phyloP scores from a whole-genome alignment of 768 basidiomycete species.

The Suillus fuscotomentosus region DNA sequence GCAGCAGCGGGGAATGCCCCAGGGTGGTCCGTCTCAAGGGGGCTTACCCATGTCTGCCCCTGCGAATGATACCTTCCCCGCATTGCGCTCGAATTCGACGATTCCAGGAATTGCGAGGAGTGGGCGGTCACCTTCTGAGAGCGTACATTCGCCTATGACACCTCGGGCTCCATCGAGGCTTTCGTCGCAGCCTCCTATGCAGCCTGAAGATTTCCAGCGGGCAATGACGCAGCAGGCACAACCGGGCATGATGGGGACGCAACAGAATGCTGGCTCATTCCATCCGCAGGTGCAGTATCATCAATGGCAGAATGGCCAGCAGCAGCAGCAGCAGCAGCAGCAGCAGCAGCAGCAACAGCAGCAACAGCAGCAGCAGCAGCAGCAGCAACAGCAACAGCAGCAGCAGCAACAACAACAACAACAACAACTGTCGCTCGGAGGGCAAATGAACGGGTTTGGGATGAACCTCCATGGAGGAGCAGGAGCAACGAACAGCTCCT shows the following conservation, averaged over 20 bases:
- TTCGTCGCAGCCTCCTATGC: slow-evolving; percentile 47
- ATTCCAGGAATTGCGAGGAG: slow-evolving; percentile 78
- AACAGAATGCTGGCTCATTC: slow-evolving; percentile 22
- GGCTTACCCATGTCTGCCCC: slow-evolving; percentile 44
- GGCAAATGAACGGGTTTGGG: slow-evolving; percentile 34
- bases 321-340: slow-evolving; percentile 41
- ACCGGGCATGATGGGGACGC: slow-evolving; percentile 21
- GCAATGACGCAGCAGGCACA: slow-evolving; percentile 38
- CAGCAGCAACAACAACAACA: slow-evolving; percentile 48
- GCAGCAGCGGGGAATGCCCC: slow-evolving; percentile 29
- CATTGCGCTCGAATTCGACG: slow-evolving; percentile 54
- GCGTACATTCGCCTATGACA: slow-evolving; percentile 43
- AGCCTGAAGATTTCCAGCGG: slow-evolving; percentile 40
- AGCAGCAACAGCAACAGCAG: slow-evolving; percentile 41
- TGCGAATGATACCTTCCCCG: slow-evolving; percentile 43
- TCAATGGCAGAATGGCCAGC: slow-evolving; percentile 54
- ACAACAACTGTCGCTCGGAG: slow-evolving; percentile 28
- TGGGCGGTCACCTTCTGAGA: slow-evolving; percentile 73
- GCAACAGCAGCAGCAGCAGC: slow-evolving; percentile 37
- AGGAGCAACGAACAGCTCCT: slow-evolving; percentile 21
- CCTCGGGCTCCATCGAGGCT: slow-evolving; percentile 35
- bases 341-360: slow-evolving; percentile 48
- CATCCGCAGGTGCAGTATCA: slow-evolving; percentile 39
- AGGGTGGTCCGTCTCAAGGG: slow-evolving; percentile 37
- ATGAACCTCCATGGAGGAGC: slow-evolving; percentile 39